Conservation (phyloP, 2,329 filamentous ascomycete species). For the Colletotrichum ledebouriae region DNA sequence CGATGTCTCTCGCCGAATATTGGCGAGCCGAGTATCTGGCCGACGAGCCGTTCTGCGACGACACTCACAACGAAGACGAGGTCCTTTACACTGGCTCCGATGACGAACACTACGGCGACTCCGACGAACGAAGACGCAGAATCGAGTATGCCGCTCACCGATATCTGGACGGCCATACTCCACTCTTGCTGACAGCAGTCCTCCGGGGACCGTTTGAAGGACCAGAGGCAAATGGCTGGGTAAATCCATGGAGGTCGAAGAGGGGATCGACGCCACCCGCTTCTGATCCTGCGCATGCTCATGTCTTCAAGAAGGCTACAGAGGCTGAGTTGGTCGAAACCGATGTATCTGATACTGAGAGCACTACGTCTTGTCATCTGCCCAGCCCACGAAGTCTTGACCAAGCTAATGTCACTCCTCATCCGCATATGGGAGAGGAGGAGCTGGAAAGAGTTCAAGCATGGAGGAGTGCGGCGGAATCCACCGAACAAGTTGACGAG, state of each 20-base stretch:
- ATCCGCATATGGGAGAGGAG: slow-evolving; percentile 50
- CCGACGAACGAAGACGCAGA: slow-evolving; percentile 62
- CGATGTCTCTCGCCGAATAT: slow-evolving; percentile 20
- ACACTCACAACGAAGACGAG: slow-evolving; percentile 57
- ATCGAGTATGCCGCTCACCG: slow-evolving; percentile 71
- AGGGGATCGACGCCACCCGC: slow-evolving; percentile 33
- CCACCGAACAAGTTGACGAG: slow-evolving; percentile 26
- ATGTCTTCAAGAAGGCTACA: slow-evolving; percentile 9
- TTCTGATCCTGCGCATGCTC: not conserved
- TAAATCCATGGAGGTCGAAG: slow-evolving; percentile 64
- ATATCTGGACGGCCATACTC: slow-evolving; percentile 68
- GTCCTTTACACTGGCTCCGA: slow-evolving; percentile 70
- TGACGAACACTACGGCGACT: slow-evolving; percentile 64
- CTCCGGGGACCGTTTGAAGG: slow-evolving; percentile 73
- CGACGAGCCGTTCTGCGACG: slow-evolving; percentile 58
- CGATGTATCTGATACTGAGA: slow-evolving; percentile 10
- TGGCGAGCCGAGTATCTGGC: slow-evolving; percentile 31
- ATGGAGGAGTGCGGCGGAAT: slow-evolving; percentile 48
- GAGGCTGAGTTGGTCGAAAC: not conserved
- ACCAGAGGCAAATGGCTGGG: slow-evolving; percentile 56
- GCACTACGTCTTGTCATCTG: slow-evolving; percentile 52
- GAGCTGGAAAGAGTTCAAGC: slow-evolving; percentile 50
- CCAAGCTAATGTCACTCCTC: slow-evolving; percentile 48
- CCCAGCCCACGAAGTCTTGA: slow-evolving; percentile 58
- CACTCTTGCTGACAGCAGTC: slow-evolving; percentile 70